A percentile compares a stretch with the other conserved stretches of the same genome.
These are phyloP conservation scores for Daldinia concentrica DNA, from an alignment of 495 filamentous ascomycete genomes.

Conservation along the genomic window DNA sequence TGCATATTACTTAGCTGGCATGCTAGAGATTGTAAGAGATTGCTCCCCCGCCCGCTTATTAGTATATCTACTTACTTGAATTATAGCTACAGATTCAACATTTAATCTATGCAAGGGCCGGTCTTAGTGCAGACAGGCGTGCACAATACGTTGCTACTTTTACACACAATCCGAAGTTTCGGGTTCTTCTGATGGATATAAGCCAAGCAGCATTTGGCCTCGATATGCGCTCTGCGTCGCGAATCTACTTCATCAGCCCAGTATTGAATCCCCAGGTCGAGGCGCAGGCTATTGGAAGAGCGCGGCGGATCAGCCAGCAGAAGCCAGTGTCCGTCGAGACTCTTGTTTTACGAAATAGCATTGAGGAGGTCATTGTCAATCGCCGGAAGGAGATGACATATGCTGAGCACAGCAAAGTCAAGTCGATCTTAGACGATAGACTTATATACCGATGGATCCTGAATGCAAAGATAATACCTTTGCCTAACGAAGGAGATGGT, in stretches of 20 bases:
- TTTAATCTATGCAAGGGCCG: constrained; percentile 80
- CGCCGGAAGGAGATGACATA: constrained; percentile 80
- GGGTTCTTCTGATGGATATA: constrained; percentile 89
- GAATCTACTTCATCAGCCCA: constrained; percentile 92
- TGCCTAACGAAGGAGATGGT: constrained; percentile 60
- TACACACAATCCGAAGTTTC: constrained; percentile 67
- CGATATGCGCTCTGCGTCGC: constrained; percentile 80
- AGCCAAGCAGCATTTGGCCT: constrained; percentile 87
- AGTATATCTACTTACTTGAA: constrained; percentile 25
- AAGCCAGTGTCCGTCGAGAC: constrained; percentile 87
- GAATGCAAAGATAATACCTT: constrained; percentile 70
- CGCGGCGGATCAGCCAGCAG: constrained; percentile 86
- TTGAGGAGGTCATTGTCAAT: constrained; percentile 85
- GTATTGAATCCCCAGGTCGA: constrained; percentile 87
- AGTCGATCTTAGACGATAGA: constrained; percentile 76
- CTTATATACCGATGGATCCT: constrained; percentile 82
- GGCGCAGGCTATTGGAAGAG: constrained; percentile 91
- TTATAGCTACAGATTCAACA: constrained; percentile 70
- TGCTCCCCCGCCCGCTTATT: background rate
- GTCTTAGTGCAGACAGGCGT: constrained; percentile 66
- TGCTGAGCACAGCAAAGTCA: constrained; percentile 73
- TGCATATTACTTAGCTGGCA: constrained; percentile 83
- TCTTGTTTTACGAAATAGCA: constrained; percentile 78
- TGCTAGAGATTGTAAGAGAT: constrained; percentile 70
- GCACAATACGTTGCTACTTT: constrained; percentile 81